Evolutionary conservation across 208 protist genomes (phyloP).

Genomic region (Perkinsela sp.): DNA sequence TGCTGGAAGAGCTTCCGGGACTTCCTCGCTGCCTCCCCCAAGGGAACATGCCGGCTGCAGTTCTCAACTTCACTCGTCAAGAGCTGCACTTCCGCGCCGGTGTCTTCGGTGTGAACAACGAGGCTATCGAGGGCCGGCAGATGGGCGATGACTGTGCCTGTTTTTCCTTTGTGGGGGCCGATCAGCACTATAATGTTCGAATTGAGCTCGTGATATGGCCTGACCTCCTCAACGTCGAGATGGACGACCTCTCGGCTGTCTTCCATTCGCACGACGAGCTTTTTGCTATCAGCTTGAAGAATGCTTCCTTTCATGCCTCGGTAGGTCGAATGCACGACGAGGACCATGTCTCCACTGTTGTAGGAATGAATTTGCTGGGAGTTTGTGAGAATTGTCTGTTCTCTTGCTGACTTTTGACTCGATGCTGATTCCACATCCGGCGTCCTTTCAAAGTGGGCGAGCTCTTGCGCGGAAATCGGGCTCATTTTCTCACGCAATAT

Average conservation of each 20-base stretch:
- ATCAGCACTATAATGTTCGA: neutral
- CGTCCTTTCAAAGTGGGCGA: neutral
- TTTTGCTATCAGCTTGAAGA: neutral
- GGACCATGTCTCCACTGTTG: neutral
- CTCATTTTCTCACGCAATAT: neutral
- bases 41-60: neutral
- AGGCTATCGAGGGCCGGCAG: neutral
- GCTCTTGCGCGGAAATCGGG: neutral
- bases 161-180: neutral
- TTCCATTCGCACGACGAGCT: neutral
- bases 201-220: neutral
- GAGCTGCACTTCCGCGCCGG: neutral
- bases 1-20: neutral
- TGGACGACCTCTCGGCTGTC: neutral
- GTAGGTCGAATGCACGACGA: neutral
- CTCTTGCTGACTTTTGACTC: neutral
- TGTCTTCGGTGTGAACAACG: neutral
- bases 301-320: neutral
- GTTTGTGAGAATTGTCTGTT: neutral
- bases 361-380: neutral
- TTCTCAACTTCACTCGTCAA: neutral
- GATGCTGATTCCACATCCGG: neutral
- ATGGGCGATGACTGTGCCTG: neutral
- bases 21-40: neutral
- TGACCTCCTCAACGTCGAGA: neutral